These are phyloP conservation scores for Fraxinus pennsylvanica DNA, from an alignment of 257 asterid genomes.

Conservation along the genomic window DNA sequence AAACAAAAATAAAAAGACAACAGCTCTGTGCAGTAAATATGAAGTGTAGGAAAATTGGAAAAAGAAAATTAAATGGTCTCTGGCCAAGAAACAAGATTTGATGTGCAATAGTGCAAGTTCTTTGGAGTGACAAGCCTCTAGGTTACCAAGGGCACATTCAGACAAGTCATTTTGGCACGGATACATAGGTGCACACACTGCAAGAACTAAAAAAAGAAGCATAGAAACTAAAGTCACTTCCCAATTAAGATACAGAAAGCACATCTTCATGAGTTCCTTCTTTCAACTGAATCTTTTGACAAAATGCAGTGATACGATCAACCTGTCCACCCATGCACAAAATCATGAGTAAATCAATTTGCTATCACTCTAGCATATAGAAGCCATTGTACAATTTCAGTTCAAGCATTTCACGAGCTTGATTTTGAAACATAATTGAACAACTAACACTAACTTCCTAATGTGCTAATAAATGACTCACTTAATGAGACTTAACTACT, in stretches of 20 bases:
- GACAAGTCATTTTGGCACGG: too few relatives aligned
- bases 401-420: conserved; percentile 14
- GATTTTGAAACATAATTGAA: conserved; percentile 12
- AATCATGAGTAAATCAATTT: conserved; percentile 21
- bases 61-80: neutral
- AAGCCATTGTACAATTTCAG: neutral
- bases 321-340: conserved; percentile 48
- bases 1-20: neutral
- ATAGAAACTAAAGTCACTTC: neutral
- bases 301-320: conserved; percentile 63
- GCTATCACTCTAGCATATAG: conserved; percentile 19
- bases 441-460: neutral
- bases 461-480: conserved; percentile 3
- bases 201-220: neutral
- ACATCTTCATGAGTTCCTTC: conserved; percentile 79
- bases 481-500: conserved; percentile 1
- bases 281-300: conserved; percentile 63
- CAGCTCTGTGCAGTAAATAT: conserved; percentile 9
- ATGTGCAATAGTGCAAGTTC: neutral
- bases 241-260: conserved; percentile 16
- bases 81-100: conserved; percentile 1
- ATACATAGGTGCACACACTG: neutral
- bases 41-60: conserved; percentile 17
- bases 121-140: too few relatives aligned
- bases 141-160: too few relatives aligned